Evolutionary conservation across 2,329 filamentous ascomycete species (phyloP), one percentile per base, ranked within the genome.

Genomic region (Xylariomycetidae sp.): DNA sequence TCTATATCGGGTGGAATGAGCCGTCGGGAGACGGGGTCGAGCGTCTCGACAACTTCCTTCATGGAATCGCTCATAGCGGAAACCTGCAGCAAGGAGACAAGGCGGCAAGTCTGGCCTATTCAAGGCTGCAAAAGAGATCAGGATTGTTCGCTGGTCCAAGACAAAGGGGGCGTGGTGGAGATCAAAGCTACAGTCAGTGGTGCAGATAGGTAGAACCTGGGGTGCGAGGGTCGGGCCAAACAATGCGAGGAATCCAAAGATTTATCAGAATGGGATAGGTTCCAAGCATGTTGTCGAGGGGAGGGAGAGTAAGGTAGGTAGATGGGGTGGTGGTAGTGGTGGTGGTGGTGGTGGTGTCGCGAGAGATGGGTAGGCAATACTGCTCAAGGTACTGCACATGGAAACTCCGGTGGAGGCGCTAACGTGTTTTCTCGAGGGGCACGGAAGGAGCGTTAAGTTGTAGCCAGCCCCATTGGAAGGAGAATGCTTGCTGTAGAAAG

Each of bases 11-110:
- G 31, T 33, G 56, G 54, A 39, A 58, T 41, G 32, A 58, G 40
- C 42, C 48, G 48, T 47, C 46, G 46, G n/a, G 54, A 44, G 47
- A 58, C 51, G 43, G 56, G 54, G 53, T 58, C 56, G 50, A 58
- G 51, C 41, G 51, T 48, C 53, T 58, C 56, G 54, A 58, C 51
- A 42, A 56, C 54, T 55, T 56, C 49, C 49, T 53, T 54, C 51
- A 58, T 54, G 49, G 53, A 52, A 51, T 56, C 54, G 54, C 53
- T 50, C 56, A 58, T 58, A 58, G 54, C 54, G 51, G 41, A 53
- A 44, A 54, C 46, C 44, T 47, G 36, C 42, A 50, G 49, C 37
- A 46, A 49, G 45, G 44, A 48, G 39, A 50, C 42, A 48, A 50
- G 45, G 44, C 48, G 50, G 49, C 33, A 48, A 44, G 40, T 49